Conservation (phyloP, 2,329 filamentous ascomycete species). For the Apiospora sp. region DNA sequence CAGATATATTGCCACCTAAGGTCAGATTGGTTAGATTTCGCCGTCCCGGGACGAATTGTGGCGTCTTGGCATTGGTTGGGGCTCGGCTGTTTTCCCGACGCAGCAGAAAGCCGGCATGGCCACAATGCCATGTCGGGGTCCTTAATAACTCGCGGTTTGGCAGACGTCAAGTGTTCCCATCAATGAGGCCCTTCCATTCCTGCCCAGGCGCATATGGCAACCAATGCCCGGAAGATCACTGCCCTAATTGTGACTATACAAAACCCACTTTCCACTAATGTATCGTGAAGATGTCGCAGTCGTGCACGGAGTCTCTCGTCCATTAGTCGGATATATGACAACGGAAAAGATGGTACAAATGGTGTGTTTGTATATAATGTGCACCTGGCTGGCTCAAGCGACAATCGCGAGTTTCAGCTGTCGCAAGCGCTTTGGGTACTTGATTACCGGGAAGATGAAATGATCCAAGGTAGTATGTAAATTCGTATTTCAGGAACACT, state of each 20-base stretch:
- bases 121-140: not conserved
- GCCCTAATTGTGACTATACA: not conserved
- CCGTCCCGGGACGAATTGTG: conserved; percentile 6
- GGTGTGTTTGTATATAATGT: too few relatives aligned
- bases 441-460: not conserved
- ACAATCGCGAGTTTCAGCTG: not conserved
- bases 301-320: not conserved
- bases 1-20: conserved; percentile 7
- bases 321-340: not conserved
- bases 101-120: not conserved
- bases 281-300: not conserved
- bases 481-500: not conserved
- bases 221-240: not conserved
- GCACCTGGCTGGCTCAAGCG: not conserved
- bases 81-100: not conserved
- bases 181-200: not conserved
- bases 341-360: not conserved
- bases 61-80: conserved; percentile 3
- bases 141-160: not conserved
- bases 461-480: not conserved
- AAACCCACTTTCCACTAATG: not conserved
- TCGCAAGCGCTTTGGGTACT: not conserved
- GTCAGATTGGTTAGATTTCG: conserved; percentile 6
- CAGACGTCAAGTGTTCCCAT: not conserved
- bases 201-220: not conserved